Percentiles rank a stretch among this genome's conserved stretches.
Conservation (phyloP, 2,329 filamentous ascomycete species). For the Diaporthe helianthi region DNA sequence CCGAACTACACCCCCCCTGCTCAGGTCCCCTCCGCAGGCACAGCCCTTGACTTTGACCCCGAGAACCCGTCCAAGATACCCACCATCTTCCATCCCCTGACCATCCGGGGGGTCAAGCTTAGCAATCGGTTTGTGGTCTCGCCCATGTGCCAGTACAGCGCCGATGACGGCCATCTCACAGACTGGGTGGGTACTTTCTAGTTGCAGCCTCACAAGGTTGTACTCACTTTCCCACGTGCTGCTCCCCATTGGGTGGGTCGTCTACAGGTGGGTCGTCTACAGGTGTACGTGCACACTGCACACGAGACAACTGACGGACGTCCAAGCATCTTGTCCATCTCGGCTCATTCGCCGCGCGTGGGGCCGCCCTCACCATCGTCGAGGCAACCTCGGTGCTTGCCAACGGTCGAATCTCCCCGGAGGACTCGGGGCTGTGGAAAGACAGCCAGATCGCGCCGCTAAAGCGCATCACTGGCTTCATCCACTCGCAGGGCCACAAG, state of each 20-base stretch:
- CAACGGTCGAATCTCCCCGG: slow-evolving; percentile 82
- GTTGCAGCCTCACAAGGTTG: slow-evolving; percentile 61
- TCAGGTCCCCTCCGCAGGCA: slow-evolving; percentile 59
- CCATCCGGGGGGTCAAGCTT: slow-evolving; percentile 59
- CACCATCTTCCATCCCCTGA: slow-evolving; percentile 63
- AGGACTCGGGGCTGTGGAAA: slow-evolving; percentile 82
- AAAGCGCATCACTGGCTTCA: slow-evolving; percentile 75
- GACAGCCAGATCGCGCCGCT: slow-evolving; percentile 81
- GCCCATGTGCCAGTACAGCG: slow-evolving; percentile 69
- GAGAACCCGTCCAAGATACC: slow-evolving; percentile 49
- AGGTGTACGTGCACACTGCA: too few species aligned
- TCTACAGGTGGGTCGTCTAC: too few species aligned
- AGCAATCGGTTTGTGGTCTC: slow-evolving; percentile 65
- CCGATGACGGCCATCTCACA: slow-evolving; percentile 71
- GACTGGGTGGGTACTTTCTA: slow-evolving; percentile 59
- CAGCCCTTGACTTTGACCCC: slow-evolving; percentile 44
- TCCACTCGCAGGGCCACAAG: slow-evolving; percentile 78
- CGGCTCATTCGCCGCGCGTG: slow-evolving; percentile 78
- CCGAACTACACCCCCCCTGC: slow-evolving; percentile 59
- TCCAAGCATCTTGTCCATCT: slow-evolving; percentile 68
- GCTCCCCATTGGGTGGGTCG: not conserved
- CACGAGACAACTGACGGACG: not conserved
- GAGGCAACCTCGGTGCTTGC: slow-evolving; percentile 80
- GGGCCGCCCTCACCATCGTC: slow-evolving; percentile 75
- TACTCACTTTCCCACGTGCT: too few species aligned